These are phyloP conservation scores for Lichtheimia hyalospora DNA, from an alignment of 371 early-diverging fungal genomes.

Conservation along the genomic window DNA sequence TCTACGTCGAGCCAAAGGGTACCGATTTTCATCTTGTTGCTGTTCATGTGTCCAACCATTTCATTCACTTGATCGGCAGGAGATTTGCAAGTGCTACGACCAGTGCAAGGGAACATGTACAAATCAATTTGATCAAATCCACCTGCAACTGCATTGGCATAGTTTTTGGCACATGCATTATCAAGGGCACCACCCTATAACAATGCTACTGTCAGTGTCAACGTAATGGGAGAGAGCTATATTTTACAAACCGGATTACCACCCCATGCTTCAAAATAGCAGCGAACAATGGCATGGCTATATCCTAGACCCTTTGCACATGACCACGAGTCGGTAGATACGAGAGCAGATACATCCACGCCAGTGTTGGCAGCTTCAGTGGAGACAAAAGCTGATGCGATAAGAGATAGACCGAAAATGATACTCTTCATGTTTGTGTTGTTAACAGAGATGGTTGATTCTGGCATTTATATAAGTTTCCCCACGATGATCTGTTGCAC, in stretches of 20 bases:
- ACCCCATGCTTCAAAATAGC: conserved; percentile 22
- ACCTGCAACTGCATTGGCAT: conserved; percentile 18
- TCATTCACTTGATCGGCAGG: conserved; percentile 22
- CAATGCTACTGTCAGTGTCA: background rate
- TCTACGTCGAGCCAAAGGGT: conserved; percentile 27
- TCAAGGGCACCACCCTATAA: conserved; percentile 19
- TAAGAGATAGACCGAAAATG: background rate
- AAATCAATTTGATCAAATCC: conserved; percentile 17
- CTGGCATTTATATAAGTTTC: no score
- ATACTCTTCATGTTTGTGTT: background rate
- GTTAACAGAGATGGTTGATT: no score
- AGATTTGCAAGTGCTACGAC: conserved; percentile 24
- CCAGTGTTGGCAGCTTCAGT: conserved; percentile 8
- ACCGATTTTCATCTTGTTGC: conserved; percentile 20
- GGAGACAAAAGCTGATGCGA: background rate
- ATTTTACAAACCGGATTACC: conserved; percentile 11
- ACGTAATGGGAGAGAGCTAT: background rate
- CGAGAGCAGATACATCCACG: conserved; percentile 17
- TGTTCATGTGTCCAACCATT: conserved; percentile 11
- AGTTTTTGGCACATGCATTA: conserved; percentile 17
- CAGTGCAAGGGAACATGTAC: conserved; percentile 31
- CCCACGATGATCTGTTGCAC: no score
- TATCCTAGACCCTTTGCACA: conserved; percentile 21
- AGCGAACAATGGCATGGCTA: conserved; percentile 18
- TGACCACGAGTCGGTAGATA: conserved; percentile 8